Conservation (phyloP, 441 rosid genomes). For the Populus hybrid region DNA sequence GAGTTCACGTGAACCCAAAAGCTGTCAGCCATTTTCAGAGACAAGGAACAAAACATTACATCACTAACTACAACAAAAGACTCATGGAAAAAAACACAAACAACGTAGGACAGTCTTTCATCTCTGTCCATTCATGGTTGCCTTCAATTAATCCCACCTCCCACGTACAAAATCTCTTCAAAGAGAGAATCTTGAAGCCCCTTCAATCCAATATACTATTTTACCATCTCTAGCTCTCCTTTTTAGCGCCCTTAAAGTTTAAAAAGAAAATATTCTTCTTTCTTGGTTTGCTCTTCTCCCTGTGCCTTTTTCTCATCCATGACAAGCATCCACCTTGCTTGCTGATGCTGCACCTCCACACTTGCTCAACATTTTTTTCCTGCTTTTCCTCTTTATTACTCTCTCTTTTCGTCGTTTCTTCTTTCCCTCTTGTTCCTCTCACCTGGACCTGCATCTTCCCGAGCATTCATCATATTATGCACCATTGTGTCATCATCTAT, state of each 20-base stretch:
- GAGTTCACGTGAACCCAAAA: constrained; percentile 30
- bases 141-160: constrained; percentile 8
- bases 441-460: constrained; percentile 34
- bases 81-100: not conserved
- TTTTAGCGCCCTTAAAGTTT: constrained; percentile 27
- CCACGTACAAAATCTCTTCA: not conserved
- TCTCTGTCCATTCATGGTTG: constrained; percentile 19
- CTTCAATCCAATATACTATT: constrained; percentile 1
- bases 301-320: constrained; percentile 64
- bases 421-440: constrained; percentile 33
- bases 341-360: constrained; percentile 27
- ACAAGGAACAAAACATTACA: constrained; percentile 11
- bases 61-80: not conserved
- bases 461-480: constrained; percentile 11
- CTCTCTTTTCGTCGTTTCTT: constrained; percentile 24
- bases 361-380: constrained; percentile 23
- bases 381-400: constrained; percentile 15
- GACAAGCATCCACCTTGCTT: constrained; percentile 68
- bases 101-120: not conserved
- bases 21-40: constrained; percentile 28
- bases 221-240: not conserved
- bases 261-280: constrained; percentile 44
- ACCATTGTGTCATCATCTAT: not conserved
- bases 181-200: constrained; percentile 11
- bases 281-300: constrained; percentile 42